Evolutionary conservation across 2,329 filamentous ascomycete species (phyloP).

Genomic region (Coniella vitis): DNA sequence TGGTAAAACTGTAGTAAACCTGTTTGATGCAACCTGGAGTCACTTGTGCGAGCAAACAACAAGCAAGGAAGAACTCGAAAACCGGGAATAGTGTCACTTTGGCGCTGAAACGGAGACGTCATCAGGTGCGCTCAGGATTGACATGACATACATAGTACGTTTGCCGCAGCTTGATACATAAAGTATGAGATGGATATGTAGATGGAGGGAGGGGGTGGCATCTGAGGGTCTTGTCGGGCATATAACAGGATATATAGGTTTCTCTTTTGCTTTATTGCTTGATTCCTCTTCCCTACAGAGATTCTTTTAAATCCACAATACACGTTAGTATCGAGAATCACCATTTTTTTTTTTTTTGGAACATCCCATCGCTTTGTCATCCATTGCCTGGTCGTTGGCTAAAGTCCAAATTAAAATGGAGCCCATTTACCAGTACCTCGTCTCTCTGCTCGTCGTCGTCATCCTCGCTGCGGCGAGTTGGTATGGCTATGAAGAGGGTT

Average conservation of each 20-base stretch:
- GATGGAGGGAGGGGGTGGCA: no score
- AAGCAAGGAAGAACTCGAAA: not conserved
- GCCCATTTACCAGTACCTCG: constrained; percentile 18
- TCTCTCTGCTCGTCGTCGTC: constrained; percentile 22
- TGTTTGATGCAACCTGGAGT: no score
- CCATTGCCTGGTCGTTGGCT: no score
- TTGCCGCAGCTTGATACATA: not conserved
- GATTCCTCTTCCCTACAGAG: no score
- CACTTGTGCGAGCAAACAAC: no score
- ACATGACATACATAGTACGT: not conserved
- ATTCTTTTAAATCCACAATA: no score
- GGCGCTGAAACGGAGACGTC: constrained; percentile 1
- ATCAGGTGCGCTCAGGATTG: not conserved
- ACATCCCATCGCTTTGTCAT: not conserved
- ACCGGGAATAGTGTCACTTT: constrained; percentile 6
- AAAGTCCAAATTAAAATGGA: constrained; percentile 12
- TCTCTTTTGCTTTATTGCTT: no score
- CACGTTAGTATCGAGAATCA: no score
- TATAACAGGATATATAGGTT: no score
- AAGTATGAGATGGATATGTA: no score
- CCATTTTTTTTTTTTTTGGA: not conserved
- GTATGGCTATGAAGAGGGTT: constrained; percentile 31
- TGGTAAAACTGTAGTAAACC: no score
- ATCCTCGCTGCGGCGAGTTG: constrained; percentile 25
- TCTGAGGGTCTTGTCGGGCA: no score